phyloP scores from a whole-genome alignment of 139 green algal species.

The Coelastrella sp. region DNA sequence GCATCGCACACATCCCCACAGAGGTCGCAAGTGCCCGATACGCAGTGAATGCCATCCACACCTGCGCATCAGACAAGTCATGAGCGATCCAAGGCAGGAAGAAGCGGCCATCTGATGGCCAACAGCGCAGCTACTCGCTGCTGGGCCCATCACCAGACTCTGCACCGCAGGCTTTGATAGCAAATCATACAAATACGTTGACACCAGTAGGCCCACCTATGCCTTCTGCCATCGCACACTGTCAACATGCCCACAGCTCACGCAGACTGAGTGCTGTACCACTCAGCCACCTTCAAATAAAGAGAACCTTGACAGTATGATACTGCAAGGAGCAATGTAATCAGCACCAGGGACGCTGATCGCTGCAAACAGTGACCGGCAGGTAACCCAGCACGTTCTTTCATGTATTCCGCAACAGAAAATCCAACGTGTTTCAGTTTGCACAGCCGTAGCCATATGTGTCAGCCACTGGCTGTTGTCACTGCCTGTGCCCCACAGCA shows the following conservation, averaged over 20 bases:
- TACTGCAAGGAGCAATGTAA: not conserved
- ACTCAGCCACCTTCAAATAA: not conserved
- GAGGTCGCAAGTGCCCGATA: conserved; percentile 74
- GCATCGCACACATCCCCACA: conserved; percentile 76
- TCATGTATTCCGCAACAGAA: not conserved
- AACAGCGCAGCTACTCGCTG: not conserved
- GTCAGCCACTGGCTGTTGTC: not conserved
- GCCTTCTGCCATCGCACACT: conserved; percentile 8
- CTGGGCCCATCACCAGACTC: not conserved
- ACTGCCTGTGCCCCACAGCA: not conserved
- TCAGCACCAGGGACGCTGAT: not conserved
- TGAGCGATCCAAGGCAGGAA: not conserved
- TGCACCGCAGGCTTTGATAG: not conserved
- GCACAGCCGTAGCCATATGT: too few relatives aligned
- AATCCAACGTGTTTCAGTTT: too few relatives aligned
- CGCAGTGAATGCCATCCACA: conserved; percentile 39
- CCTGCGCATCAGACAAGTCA: conserved; percentile 18
- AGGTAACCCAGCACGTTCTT: not conserved
- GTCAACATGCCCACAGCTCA: conserved; percentile 12
- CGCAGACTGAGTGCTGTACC: not conserved
- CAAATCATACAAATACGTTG: not conserved
- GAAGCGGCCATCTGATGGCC: not conserved
- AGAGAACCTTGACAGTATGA: not conserved
- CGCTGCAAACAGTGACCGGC: not conserved
- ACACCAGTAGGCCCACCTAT: not conserved